Evolutionary conservation across 2,329 filamentous ascomycete genomes (phyloP), one percentile per base, ranked within the genome.

Genomic region (Pseudogymnoascus sp.): DNA sequence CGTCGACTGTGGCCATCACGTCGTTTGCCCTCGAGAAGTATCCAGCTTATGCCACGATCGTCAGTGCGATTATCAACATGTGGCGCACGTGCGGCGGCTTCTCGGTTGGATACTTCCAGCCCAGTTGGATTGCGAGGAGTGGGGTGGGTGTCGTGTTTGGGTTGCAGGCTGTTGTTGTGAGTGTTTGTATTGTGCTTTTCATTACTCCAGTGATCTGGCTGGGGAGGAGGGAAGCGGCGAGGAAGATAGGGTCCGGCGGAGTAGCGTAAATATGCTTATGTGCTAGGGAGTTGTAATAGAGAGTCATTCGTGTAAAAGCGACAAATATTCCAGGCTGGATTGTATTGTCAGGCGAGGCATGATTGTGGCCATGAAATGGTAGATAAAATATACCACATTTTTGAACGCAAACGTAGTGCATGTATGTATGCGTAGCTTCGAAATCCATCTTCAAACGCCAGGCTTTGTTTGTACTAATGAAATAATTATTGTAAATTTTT

Each of bases 51-150:
- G 66, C 74, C 1, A 73, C 74, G 1, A 66, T 68, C 4, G 74
- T 75, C 35, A 71, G 70, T 0, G 72, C 73, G 2, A 75, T 75
- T 25, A 67, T 76, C 60, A 76, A 76, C 62, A 73, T 74, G 67
- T 75, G 74, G 74, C 72, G 74, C 5, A 75, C 73, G 3, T 71
- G 71, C 10, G 73, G 74, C n/a, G 74, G 74, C 1, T 75, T 75
- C 37, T 69, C 72, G 0, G 73, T 76, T 18, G 73, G 40, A 21
- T 56, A 56, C 16, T 56, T 56, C 50, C 50, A 56, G 28, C 50
- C 28, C 3, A 56, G 50, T 33, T 33, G 2, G 61, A 70, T 31
- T 67, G 67, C 61, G 74, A 72, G 73, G 70, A 69, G 44, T 70
- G 73, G 40, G 70, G 74, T 2, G 67, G 70, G 50, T 56, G 63